Evolutionary conservation across 1,284 basidiomycete genomes (phyloP).

Genomic region (Ceratobasidium sp.): DNA sequence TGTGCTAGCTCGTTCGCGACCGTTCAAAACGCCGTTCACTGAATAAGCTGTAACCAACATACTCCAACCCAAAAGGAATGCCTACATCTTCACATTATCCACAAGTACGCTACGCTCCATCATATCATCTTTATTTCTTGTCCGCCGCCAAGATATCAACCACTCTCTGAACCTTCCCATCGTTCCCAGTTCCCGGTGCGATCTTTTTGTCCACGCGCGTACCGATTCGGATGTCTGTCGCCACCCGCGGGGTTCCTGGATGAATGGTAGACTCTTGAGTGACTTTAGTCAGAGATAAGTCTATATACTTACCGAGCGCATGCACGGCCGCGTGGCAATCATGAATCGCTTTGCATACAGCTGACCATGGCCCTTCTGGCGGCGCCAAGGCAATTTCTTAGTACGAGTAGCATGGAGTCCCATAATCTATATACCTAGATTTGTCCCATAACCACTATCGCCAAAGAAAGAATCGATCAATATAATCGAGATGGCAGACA

Average conservation of each 20-base stretch:
- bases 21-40: no score
- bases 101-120: no score
- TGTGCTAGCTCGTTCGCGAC: no score
- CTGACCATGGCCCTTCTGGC: conserved; percentile 86
- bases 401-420: neutral
- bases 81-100: no score
- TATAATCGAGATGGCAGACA: no score
- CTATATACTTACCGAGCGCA: conserved; percentile 59
- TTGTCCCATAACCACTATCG: conserved; percentile 88
- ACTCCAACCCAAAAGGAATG: no score
- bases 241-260: conserved; percentile 75
- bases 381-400: neutral
- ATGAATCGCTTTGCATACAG: conserved; percentile 84
- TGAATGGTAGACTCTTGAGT: no score
- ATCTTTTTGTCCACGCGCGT: conserved; percentile 83
- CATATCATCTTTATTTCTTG: conserved; percentile 28
- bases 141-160: conserved; percentile 70
- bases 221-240: conserved; percentile 93
- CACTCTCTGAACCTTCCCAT: conserved; percentile 82
- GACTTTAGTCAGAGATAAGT: no score
- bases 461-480: neutral
- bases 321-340: conserved; percentile 93
- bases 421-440: conserved; percentile 70
- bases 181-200: conserved; percentile 77
- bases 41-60: no score